These are phyloP conservation scores for Chaetomium olivaceum DNA, from an alignment of 2,329 filamentous ascomycete genomes.

Conservation along the genomic window DNA sequence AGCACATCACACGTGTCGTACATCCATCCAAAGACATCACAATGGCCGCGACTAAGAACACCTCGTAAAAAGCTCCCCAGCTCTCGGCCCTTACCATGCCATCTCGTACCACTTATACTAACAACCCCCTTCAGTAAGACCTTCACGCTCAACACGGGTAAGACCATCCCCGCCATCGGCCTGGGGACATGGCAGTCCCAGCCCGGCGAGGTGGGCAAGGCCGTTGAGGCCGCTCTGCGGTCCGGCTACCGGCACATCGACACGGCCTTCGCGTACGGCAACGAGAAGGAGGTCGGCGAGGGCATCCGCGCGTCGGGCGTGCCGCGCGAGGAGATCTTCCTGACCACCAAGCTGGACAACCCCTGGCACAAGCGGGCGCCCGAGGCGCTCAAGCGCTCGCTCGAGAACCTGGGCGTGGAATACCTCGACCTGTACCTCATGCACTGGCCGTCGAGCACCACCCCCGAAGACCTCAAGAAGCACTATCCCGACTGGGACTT, in stretches of 20 bases:
- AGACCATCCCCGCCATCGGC: constrained; percentile 74
- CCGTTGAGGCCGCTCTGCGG: constrained; percentile 68
- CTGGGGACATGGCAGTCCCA: constrained; percentile 78
- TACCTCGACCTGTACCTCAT: constrained; percentile 73
- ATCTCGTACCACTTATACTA: not conserved
- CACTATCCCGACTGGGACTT: constrained; percentile 78
- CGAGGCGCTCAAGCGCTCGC: constrained; percentile 60
- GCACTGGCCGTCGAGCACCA: constrained; percentile 69
- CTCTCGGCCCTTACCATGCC: not conserved
- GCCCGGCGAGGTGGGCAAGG: constrained; percentile 66
- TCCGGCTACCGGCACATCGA: constrained; percentile 75
- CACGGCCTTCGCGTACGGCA: constrained; percentile 75
- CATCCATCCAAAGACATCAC: not conserved
- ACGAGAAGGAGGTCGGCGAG: constrained; percentile 68
- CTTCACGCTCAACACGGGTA: constrained; percentile 73
- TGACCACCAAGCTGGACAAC: constrained; percentile 84
- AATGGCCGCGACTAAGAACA: constrained; percentile 29
- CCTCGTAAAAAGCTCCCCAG: constrained; percentile 21
- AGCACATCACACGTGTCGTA: not conserved
- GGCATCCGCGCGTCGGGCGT: constrained; percentile 66
- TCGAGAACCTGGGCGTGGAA: constrained; percentile 61
- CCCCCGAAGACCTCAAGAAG: constrained; percentile 64
- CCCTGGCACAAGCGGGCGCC: constrained; percentile 70
- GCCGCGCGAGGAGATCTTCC: constrained; percentile 65
- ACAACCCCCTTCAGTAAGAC: constrained; percentile 45